These are phyloP conservation scores for Gracilaria gracilis DNA, from an alignment of 23 red algal genomes.

Conservation along the genomic window DNA sequence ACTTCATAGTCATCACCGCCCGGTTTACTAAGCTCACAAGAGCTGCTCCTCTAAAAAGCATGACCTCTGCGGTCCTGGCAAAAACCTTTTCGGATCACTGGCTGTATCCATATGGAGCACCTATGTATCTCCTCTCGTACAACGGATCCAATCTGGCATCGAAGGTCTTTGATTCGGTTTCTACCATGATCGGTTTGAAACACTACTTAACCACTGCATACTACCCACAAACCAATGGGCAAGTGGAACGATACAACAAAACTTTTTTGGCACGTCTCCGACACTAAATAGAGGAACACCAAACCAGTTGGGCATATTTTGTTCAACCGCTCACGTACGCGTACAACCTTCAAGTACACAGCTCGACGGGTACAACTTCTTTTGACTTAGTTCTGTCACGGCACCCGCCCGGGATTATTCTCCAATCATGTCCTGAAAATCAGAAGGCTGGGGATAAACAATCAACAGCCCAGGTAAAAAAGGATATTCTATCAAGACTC, in stretches of 20 bases:
- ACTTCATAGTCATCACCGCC: constrained; percentile 41
- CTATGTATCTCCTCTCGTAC: constrained; percentile 15
- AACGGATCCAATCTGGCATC: constrained; percentile 36
- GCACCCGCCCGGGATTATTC: neutral
- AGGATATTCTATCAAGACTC: neutral
- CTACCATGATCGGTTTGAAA: constrained; percentile 17
- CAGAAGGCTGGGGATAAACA: no score
- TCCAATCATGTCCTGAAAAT: neutral
- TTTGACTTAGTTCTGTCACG: constrained; percentile 17
- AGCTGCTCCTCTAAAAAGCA: neutral
- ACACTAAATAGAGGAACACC: constrained; percentile 32
- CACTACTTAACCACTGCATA: constrained; percentile 20
- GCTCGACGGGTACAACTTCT: neutral
- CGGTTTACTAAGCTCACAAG: constrained; percentile 22
- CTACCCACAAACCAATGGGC: constrained; percentile 35
- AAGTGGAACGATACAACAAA: constrained; percentile 47
- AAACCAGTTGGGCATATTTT: constrained; percentile 9
- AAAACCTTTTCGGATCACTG: constrained; percentile 11
- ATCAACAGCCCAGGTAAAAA: neutral
- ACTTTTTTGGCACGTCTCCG: neutral
- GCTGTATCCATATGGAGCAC: constrained; percentile 10
- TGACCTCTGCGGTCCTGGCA: neutral
- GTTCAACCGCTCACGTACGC: constrained; percentile 15
- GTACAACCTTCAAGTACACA: constrained; percentile 51
- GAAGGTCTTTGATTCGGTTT: constrained; percentile 18